Conservation (phyloP, 306 rosid species). For the Fragaria vesca region DNA sequence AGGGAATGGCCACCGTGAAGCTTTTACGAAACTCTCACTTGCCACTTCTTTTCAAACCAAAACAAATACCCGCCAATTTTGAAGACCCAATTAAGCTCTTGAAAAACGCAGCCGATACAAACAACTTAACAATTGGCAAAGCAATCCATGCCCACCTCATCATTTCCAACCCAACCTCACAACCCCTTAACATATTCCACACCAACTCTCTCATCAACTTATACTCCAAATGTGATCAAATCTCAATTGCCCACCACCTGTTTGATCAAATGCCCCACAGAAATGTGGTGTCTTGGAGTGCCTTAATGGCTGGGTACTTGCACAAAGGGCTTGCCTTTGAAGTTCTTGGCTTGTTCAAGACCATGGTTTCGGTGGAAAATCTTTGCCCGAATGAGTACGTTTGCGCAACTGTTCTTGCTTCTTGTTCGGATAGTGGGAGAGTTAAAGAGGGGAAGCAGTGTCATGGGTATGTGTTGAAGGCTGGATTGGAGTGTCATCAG, state of each 20-base stretch:
- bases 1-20: neutral
- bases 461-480: conserved; percentile 52
- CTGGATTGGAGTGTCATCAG: conserved; percentile 44
- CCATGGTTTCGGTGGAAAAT: neutral
- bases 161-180: conserved; percentile 26
- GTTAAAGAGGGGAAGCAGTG: conserved; percentile 61
- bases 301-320: conserved; percentile 58
- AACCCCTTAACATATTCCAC: conserved; percentile 3
- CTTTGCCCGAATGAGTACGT: conserved; percentile 45
- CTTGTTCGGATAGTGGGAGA: conserved; percentile 27
- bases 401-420: conserved; percentile 46
- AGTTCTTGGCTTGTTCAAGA: conserved; percentile 23
- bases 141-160: conserved; percentile 49
- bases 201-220: conserved; percentile 38
- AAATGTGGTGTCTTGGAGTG: conserved; percentile 51
- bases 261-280: neutral
- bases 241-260: conserved; percentile 33
- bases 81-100: too few relatives aligned
- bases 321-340: conserved; percentile 34
- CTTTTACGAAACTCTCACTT: neutral
- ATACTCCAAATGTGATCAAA: conserved; percentile 41
- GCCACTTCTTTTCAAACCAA: neutral
- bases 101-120: neutral
- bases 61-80: neutral
- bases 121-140: conserved; percentile 41